These are phyloP conservation scores for Musa schizocarpa DNA, from an alignment of 176 grass and related monocot genomes.

Conservation along the genomic window DNA sequence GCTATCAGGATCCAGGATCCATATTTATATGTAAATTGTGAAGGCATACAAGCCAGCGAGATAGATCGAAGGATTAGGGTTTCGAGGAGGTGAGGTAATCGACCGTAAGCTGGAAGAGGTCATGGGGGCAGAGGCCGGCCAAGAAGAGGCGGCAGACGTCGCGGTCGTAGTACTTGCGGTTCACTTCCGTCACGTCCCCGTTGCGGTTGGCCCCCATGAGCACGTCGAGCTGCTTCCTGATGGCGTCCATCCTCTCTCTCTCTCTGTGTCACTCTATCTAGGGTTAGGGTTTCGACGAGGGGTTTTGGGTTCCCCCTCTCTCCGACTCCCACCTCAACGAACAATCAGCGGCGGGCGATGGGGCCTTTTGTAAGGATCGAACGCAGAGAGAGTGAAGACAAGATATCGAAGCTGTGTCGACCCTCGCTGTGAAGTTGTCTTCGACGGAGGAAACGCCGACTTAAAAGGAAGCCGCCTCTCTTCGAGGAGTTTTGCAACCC, in stretches of 20 bases:
- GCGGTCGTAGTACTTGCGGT: constrained; percentile 81
- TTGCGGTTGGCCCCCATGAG: constrained; percentile 97
- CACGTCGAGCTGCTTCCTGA: constrained; percentile 90
- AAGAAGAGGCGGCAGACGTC: constrained; percentile 95
- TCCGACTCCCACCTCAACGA: no score
- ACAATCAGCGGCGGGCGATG: no score
- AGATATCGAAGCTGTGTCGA: no score
- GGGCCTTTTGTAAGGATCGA: no score
- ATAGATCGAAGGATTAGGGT: neutral
- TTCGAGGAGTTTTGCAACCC: no score
- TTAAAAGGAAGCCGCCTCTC: no score
- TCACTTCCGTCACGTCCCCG: constrained; percentile 70
- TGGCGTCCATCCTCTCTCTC: constrained; percentile 47
- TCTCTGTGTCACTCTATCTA: neutral
- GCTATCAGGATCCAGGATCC: no score
- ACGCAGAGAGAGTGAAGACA: no score
- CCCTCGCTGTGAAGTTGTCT: no score
- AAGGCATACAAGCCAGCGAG: neutral
- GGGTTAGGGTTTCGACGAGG: constrained; percentile 5
- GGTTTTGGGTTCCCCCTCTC: neutral
- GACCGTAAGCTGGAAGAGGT: constrained; percentile 98
- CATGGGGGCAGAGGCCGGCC: constrained; percentile 77
- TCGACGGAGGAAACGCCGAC: no score
- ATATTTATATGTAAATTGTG: no score
- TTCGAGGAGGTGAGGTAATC: neutral